Conservation (phyloP, 2,329 filamentous ascomycete genomes). For the Torrubiellomyces zombiae region DNA sequence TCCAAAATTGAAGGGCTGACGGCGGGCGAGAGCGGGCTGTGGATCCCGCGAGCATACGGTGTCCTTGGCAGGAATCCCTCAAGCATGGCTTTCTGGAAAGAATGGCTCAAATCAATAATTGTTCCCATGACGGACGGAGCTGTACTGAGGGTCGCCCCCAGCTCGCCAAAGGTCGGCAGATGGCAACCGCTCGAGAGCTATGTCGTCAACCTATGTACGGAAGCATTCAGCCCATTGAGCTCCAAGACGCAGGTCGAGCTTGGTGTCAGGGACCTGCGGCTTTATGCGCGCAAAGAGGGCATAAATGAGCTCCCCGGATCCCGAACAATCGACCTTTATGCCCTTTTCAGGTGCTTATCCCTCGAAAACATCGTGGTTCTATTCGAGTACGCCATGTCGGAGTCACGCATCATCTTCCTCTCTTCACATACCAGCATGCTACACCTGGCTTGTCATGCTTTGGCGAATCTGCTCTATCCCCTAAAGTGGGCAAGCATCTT, state of each 20-base stretch:
- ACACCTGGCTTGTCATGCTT: conserved; percentile 77
- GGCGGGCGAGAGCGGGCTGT: conserved; percentile 86
- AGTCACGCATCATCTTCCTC: conserved; percentile 89
- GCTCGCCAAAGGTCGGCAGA: conserved; percentile 75
- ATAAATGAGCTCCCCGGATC: conserved; percentile 85
- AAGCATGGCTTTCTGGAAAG: conserved; percentile 90
- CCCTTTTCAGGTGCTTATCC: conserved; percentile 76
- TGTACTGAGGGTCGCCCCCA: conserved; percentile 67
- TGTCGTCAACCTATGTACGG: conserved; percentile 89
- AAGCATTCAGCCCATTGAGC: conserved; percentile 78
- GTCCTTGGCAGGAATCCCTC: conserved; percentile 72
- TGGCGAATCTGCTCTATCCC: conserved; percentile 74
- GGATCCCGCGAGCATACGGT: conserved; percentile 88
- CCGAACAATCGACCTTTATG: conserved; percentile 81
- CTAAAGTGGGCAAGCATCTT: conserved; percentile 88
- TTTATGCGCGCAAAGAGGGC: conserved; percentile 89
- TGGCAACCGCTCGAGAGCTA: conserved; percentile 97
- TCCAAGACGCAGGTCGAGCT: conserved; percentile 95
- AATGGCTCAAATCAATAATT: conserved; percentile 88
- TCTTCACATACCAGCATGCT: conserved; percentile 96
- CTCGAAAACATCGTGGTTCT: conserved; percentile 84
- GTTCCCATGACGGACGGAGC: conserved; percentile 88
- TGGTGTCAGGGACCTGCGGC: conserved; percentile 69
- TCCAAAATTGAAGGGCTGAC: conserved; percentile 96
- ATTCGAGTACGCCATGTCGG: conserved; percentile 82